Evolutionary conservation across 2,329 filamentous ascomycete genomes (phyloP).

Genomic region (Plenodomus lindquistii): DNA sequence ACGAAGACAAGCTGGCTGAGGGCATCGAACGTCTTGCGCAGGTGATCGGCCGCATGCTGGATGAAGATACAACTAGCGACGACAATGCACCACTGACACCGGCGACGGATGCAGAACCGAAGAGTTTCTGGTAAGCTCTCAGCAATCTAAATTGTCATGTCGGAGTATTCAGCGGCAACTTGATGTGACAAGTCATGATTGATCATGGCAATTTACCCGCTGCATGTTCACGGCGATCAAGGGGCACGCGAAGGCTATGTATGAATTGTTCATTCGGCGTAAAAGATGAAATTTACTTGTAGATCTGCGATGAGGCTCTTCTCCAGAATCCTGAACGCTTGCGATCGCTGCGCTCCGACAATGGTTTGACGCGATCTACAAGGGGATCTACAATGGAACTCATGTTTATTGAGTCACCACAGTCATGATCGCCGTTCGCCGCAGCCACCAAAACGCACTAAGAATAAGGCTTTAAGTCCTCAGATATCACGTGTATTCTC

Average conservation of each 20-base stretch:
- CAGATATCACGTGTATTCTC: too few relatives aligned
- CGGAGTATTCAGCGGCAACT: neutral
- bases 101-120: constrained; percentile 23
- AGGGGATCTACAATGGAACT: too few relatives aligned
- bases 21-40: constrained; percentile 66
- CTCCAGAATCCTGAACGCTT: neutral
- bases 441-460: too few relatives aligned
- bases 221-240: neutral
- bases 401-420: too few relatives aligned
- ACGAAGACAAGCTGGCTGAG: constrained; percentile 66
- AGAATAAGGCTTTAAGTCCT: too few relatives aligned
- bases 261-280: neutral
- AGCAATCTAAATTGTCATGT: neutral
- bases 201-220: neutral
- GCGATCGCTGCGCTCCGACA: neutral
- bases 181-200: neutral
- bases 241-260: neutral
- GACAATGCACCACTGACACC: constrained; percentile 13
- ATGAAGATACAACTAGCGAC: constrained; percentile 27
- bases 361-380: neutral
- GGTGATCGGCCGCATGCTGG: constrained; percentile 50
- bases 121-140: constrained; percentile 38
- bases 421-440: too few relatives aligned
- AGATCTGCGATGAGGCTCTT: neutral
- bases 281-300: neutral